These are phyloP conservation scores for Botrytis elliptica DNA, from an alignment of 2,329 filamentous ascomycete genomes.

Conservation along the genomic window DNA sequence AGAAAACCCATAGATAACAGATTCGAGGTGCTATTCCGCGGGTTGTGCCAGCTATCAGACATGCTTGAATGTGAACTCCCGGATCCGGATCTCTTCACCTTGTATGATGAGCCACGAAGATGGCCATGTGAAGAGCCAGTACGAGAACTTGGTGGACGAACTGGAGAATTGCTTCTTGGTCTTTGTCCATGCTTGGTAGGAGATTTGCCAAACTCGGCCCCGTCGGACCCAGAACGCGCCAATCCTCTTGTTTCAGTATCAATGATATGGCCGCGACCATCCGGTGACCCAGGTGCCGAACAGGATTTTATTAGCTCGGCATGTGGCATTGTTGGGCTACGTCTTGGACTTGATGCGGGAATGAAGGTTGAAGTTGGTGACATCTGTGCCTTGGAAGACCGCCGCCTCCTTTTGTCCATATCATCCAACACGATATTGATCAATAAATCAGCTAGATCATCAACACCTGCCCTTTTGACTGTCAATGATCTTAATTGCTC, in stretches of 20 bases:
- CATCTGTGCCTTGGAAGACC: slow-evolving; percentile 81
- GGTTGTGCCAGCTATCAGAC: slow-evolving; percentile 60
- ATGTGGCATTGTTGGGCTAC: slow-evolving; percentile 63
- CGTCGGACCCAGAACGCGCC: slow-evolving; percentile 37
- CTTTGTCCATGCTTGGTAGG: slow-evolving; percentile 41
- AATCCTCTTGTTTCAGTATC: slow-evolving; percentile 32
- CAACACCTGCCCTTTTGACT: slow-evolving; percentile 80
- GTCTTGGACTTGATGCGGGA: slow-evolving; percentile 54
- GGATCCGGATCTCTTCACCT: slow-evolving; percentile 82
- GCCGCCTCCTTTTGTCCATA: slow-evolving; percentile 84
- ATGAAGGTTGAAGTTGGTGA: slow-evolving; percentile 75
- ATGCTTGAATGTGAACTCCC: slow-evolving; percentile 86
- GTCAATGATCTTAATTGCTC: slow-evolving; percentile 90
- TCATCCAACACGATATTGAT: slow-evolving; percentile 95
- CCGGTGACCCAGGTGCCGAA: slow-evolving; percentile 55
- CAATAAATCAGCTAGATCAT: slow-evolving; percentile 86
- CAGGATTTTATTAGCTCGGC: slow-evolving; percentile 66
- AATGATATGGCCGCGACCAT: slow-evolving; percentile 38
- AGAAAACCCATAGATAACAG: slow-evolving; percentile 69
- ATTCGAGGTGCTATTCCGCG: slow-evolving; percentile 76
- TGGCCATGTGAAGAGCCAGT: slow-evolving; percentile 59
- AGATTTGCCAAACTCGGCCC: slow-evolving; percentile 30
- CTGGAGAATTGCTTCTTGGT: slow-evolving; percentile 78
- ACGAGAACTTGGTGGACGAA: slow-evolving; percentile 72
- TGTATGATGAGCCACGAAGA: slow-evolving; percentile 61